Conservation (phyloP, 306 rosid genomes). For the Vicia villosa region DNA sequence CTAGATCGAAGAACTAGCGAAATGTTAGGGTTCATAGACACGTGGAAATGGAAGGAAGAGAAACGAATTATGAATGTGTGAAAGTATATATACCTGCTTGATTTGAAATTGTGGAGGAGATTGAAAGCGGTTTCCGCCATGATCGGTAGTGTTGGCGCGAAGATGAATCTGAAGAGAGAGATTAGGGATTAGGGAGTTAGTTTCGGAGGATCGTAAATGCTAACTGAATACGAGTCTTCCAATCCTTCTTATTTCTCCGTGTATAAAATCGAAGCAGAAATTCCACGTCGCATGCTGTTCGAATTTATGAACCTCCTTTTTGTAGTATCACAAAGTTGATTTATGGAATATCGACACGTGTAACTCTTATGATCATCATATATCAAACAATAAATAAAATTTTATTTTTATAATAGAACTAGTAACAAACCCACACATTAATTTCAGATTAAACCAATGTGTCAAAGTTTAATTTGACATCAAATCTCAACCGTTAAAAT, state of each 20-base stretch:
- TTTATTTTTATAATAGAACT: no score
- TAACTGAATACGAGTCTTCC: not conserved
- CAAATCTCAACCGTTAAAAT: no score
- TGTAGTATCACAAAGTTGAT: not conserved
- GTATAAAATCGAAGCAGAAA: not conserved
- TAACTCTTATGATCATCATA: no score
- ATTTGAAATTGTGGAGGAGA: conserved; percentile 58
- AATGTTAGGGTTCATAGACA: conserved; percentile 40
- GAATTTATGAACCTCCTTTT: not conserved
- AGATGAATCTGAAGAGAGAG: conserved; percentile 16
- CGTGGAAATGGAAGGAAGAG: conserved; percentile 42
- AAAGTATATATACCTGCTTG: conserved; percentile 48
- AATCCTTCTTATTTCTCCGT: not conserved
- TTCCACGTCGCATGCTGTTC: not conserved
- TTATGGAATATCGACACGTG: no score
- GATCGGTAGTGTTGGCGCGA: conserved; percentile 35
- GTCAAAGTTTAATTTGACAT: no score
- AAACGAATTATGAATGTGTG: not conserved
- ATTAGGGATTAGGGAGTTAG: conserved; percentile 37
- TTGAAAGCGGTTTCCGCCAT: conserved; percentile 59
- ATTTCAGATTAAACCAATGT: no score
- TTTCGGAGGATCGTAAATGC: conserved; percentile 28
- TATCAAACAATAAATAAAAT: no score
- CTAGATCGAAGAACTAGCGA: conserved; percentile 34
- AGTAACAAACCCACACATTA: no score